phyloP scores from a whole-genome alignment of 108 stramenopile species.

The Pseudonitzschia multiseries region DNA sequence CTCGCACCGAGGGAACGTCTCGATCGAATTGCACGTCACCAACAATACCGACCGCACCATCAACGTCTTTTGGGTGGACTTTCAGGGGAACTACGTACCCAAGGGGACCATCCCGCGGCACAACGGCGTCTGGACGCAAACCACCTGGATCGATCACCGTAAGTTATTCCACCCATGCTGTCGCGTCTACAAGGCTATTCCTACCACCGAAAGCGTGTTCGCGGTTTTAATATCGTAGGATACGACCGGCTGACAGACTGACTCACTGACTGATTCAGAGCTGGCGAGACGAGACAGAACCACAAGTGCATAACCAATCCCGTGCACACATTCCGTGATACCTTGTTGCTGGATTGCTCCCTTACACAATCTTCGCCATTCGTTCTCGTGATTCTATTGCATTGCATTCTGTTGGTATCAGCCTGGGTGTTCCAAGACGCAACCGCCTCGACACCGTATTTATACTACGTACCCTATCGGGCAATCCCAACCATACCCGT shows the following conservation, averaged over 20 bases:
- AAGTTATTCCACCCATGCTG: not conserved
- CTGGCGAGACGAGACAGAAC: too few relatives aligned
- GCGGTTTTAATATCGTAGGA: too few relatives aligned
- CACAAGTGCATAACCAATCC: too few relatives aligned
- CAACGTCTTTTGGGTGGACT: conserved; percentile 75
- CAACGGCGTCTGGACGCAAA: conserved; percentile 36
- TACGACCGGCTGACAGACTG: too few relatives aligned
- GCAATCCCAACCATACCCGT: conserved; percentile 50
- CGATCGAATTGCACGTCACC: conserved; percentile 52
- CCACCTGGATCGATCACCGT: conserved; percentile 54
- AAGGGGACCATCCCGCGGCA: conserved; percentile 48
- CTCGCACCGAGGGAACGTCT: conserved; percentile 61
- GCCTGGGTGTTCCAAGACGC: conserved; percentile 72
- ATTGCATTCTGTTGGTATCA: not conserved
- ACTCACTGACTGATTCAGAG: too few relatives aligned
- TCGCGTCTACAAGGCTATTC: not conserved
- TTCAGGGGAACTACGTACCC: conserved; percentile 50
- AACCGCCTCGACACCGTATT: conserved; percentile 28
- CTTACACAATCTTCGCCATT: too few relatives aligned
- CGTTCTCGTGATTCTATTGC: not conserved
- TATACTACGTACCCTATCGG: conserved; percentile 73
- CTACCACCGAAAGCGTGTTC: not conserved
- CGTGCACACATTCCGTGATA: not conserved
- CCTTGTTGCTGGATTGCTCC: not conserved
- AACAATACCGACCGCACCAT: conserved; percentile 42